Base-by-base conservation (phyloP, 2,329 filamentous ascomycete species). In the Penicillium freii region DNA sequence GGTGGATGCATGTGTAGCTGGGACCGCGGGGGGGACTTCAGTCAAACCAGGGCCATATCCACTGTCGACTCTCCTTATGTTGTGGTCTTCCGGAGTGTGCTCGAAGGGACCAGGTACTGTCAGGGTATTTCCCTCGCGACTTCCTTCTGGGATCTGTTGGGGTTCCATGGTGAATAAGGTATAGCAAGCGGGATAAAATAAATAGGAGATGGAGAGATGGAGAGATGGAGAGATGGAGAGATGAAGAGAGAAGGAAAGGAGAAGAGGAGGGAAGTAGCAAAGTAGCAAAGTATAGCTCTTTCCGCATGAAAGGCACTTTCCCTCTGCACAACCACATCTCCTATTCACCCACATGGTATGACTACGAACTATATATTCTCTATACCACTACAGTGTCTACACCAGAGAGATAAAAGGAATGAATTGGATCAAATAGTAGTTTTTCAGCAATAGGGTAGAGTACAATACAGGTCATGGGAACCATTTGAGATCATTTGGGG, bases 381-480 rank as follows among this genome's bases (percentile, higher is more conserved):
- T 29, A 15, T 21, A n/a, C 10, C n/a, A 6, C 44, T 40, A 54
- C 9, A 4, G 15, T 17, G 15, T 29, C 21, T 27, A 54, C 25
- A 23, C 23, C 4, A 43, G 2, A 27, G 5, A 42, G 19, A 7
- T 5, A 10, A 17, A n/a, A 33, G 10, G 11, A 51, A 39, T 45
- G 19, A 54, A 43, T 36, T 51, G 36, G 38, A 19, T 45, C 27
- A 46, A 46, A 56, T 40, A 51, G 39, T 31, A 44, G 21, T 33
- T 51, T 56, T 52, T 46, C 48, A 46, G 53, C 44, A 47, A 48
- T 39, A 59, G 38, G 54, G 40, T 54, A 54, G 38, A 57, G 38
- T 59, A 59, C 46, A 56, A n/a, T 38, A 57, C 45, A 57, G 33
- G 54, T 56, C 54, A 51, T 56, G 54, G 54, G 48, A 56, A 56